Evolutionary conservation across 2,329 filamentous ascomycete genomes (phyloP), one percentile per base, ranked within the genome.

Genomic region (Colletotrichum cordylinicola): DNA sequence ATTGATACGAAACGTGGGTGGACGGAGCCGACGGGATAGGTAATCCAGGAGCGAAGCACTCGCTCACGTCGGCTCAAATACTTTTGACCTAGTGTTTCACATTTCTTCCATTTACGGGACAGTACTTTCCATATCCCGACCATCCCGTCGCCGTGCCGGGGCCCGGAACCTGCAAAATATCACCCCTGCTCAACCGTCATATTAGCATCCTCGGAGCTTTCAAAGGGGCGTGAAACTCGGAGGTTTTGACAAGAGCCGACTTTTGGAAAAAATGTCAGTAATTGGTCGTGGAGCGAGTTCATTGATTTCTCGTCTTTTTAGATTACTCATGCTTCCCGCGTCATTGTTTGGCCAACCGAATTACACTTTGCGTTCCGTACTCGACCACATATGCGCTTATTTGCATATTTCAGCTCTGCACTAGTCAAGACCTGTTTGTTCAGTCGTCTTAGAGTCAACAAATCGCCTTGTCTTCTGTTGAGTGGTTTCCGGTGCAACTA

Each of bases 281-380:
- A 52, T 0, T 52, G 0, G 3, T 4, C 9, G 43, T 21, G 10
- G 10, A 13, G n/a, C 43, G n/a, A 21, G n/a, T 13, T 21, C 0
- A 0, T 21, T 52, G n/a, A 21, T 21, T 10, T 58, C 55, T 29
- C 8, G 4, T 9, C 13, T 52, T 52, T 21, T 24, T 37, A 33
- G 29, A 67, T 52, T 16, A 27, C 7, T 15, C 21, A 13, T 52
- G 2, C 12, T 7, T 66, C 5, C 29, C 2, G 29, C 6, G 18
- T 29, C 39, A 27, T 2, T 52, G 64, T 24, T 39, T 24, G 21
- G 12, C n/a, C 1, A 29, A 31, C 4, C 8, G 2, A 33, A 43
- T 52, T 52, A 52, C 4, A 1, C 43, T 52, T 52, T 21, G n/a
- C 6, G 43, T 52, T 52, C n/a, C 18, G 21, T 48, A 9, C 13